Conservation (phyloP, 805 yeast genomes). For the Nakazawaea holstii region DNA sequence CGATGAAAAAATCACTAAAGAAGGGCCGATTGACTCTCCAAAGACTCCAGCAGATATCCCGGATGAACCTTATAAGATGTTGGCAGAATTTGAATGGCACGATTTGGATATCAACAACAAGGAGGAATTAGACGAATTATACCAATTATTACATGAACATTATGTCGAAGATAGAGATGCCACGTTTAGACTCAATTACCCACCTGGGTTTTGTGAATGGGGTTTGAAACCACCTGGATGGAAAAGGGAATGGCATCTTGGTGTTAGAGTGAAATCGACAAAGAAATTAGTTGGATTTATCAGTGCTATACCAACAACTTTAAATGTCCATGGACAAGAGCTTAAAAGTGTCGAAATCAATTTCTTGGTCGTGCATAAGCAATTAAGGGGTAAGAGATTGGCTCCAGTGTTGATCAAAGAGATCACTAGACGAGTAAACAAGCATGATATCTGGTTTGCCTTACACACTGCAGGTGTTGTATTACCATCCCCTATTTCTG, state of each 20-base stretch:
- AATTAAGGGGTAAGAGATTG: slow-evolving; percentile 85
- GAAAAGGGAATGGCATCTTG: slow-evolving; percentile 84
- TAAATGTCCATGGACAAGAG: slow-evolving; percentile 50
- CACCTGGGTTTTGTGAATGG: slow-evolving; percentile 82
- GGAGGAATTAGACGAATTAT: slow-evolving; percentile 67
- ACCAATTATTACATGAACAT: slow-evolving; percentile 75
- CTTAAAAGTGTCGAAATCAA: slow-evolving; percentile 82
- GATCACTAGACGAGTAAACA: slow-evolving; percentile 88
- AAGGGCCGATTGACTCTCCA: slow-evolving; percentile 73
- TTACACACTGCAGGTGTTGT: slow-evolving; percentile 89
- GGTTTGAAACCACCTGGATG: slow-evolving; percentile 94
- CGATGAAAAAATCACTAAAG: slow-evolving; percentile 58
- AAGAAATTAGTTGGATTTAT: slow-evolving; percentile 87
- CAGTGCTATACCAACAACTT: slow-evolving; percentile 76
- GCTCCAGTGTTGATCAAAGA: slow-evolving; percentile 94
- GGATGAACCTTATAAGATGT: slow-evolving; percentile 61
- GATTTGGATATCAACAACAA: slow-evolving; percentile 58
- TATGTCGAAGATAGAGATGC: slow-evolving; percentile 95
- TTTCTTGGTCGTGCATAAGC: slow-evolving; percentile 91
- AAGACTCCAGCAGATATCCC: slow-evolving; percentile 74
- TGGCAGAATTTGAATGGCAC: slow-evolving; percentile 85
- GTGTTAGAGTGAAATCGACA: slow-evolving; percentile 78
- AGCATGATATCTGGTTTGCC: slow-evolving; percentile 88
- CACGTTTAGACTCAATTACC: slow-evolving; percentile 85
- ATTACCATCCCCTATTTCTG: slow-evolving; percentile 86